These are phyloP conservation scores for Aspergillus tamarii DNA, from an alignment of 2,329 filamentous ascomycete genomes.

Conservation along the genomic window DNA sequence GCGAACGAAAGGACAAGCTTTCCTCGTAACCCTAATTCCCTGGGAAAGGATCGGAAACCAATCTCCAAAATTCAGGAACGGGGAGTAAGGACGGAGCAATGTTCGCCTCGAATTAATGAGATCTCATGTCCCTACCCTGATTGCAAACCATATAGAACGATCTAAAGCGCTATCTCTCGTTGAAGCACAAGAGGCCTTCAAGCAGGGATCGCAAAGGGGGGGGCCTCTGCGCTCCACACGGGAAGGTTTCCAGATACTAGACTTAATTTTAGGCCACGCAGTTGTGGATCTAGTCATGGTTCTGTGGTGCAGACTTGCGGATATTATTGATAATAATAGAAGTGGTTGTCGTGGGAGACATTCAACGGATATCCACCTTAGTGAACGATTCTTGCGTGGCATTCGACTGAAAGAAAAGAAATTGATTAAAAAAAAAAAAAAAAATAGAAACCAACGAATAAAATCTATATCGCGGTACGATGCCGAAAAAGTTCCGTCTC, in stretches of 20 bases:
- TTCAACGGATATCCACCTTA: not conserved
- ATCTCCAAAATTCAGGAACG: not conserved
- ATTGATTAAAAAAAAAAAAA: not conserved
- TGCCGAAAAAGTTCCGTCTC: not conserved
- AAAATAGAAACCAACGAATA: not conserved
- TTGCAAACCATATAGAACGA: not conserved
- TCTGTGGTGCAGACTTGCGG: conserved; percentile 5
- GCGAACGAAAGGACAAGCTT: conserved; percentile 7
- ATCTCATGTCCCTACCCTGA: not conserved
- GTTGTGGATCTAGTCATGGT: conserved; percentile 25
- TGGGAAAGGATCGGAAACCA: not conserved
- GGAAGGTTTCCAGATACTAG: conserved; percentile 15
- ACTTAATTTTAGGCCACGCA: conserved; percentile 29
- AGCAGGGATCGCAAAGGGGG: conserved; percentile 27
- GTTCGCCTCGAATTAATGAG: not conserved
- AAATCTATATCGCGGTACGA: not conserved
- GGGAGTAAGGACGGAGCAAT: not conserved
- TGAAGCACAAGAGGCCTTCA: not conserved
- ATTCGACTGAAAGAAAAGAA: not conserved
- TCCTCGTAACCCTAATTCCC: not conserved
- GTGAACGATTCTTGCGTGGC: conserved; percentile 7
- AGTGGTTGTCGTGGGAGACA: conserved; percentile 3
- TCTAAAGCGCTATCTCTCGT: not conserved
- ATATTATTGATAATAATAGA: conserved; percentile 17
- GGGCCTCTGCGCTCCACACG: conserved; percentile 16